Base-by-base conservation (phyloP, 2,329 filamentous ascomycete genomes). In the Arthrobotrys pseudoclavata region DNA sequence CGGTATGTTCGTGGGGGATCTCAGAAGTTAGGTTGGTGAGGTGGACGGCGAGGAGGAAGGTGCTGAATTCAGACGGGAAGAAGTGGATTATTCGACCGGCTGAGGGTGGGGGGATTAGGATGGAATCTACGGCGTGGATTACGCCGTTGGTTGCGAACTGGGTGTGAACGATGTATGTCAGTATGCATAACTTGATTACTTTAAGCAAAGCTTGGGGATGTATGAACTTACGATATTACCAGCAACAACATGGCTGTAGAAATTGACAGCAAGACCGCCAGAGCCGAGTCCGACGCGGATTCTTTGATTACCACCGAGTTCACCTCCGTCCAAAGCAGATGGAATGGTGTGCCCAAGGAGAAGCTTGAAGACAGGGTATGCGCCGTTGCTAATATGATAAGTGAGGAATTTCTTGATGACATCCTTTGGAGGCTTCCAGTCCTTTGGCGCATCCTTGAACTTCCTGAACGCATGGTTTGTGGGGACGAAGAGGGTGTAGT, bases 401-500 rank as follows among this genome's bases (percentile, higher is more conserved):
- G 87, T 84, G 0, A 97, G 84, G 4, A 94, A 82, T 66, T 87
- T 86, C 84, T 92, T 89, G 78, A 96, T 83, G 53, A 90, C 84
- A 81, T 95, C 90, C 83, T 93, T 91, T 70, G 87, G 87, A 3
- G 90, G 90, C 84, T 92, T 89, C 79, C 86, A 84, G 50, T 79
- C 71, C n/a, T 78, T 69, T 64, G 84, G 85, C 75, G 88, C 84
- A 78, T 87, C 84, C 0, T 87, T 87, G 63, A 89, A 86, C 84
- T 87, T 88, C 74, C 91, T 88, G 81, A 97, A 95, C 0, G 93
- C 93, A 61, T 87, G 85, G 83, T 97, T 89, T 0, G 88, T 89
- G 0, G 94, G 94, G 1, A 92, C 91, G 81, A 97, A 96, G 62
- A 96, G 84, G 0, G 94, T 97, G 82, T 91, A 89, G 83, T 95